These are phyloP conservation scores for Syzygium oleosum DNA, from an alignment of 345 rosid genomes.

Conservation along the genomic window DNA sequence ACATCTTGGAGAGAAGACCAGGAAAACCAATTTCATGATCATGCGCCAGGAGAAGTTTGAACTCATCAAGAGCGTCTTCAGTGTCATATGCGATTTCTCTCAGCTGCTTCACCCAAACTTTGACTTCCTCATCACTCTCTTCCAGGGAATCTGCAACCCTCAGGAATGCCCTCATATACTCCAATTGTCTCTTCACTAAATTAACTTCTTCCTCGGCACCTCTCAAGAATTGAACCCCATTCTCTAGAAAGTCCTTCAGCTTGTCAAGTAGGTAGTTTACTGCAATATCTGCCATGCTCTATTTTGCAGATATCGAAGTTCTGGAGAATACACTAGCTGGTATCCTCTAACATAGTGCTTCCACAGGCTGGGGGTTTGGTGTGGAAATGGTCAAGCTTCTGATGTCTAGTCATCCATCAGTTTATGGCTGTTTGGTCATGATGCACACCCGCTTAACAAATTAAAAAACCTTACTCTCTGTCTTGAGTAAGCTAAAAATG, in stretches of 20 bases:
- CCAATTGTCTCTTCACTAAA: conserved; percentile 3
- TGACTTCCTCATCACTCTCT: conserved; percentile 12
- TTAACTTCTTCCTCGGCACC: background rate
- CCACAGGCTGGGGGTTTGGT: background rate
- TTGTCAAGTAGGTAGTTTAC: background rate
- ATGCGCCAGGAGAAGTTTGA: conserved; percentile 5
- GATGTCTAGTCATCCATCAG: background rate
- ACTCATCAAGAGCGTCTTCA: conserved; percentile 26
- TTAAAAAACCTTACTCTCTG: background rate
- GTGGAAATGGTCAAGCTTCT: background rate
- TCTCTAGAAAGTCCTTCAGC: background rate
- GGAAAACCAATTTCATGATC: background rate
- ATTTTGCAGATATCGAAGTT: background rate
- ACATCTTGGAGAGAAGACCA: conserved; percentile 1
- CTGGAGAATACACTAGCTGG: background rate
- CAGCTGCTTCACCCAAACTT: conserved; percentile 20
- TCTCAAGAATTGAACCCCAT: background rate
- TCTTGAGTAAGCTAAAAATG: background rate
- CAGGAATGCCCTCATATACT: conserved; percentile 13
- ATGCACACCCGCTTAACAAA: background rate
- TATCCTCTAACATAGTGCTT: background rate
- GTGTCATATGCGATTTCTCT: conserved; percentile 21
- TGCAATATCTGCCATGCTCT: background rate
- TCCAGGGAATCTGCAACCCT: conserved; percentile 14
- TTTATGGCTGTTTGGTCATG: background rate